These are phyloP conservation scores for Calonectria crousiana DNA, from an alignment of 2,329 filamentous ascomycete genomes.

Conservation along the genomic window DNA sequence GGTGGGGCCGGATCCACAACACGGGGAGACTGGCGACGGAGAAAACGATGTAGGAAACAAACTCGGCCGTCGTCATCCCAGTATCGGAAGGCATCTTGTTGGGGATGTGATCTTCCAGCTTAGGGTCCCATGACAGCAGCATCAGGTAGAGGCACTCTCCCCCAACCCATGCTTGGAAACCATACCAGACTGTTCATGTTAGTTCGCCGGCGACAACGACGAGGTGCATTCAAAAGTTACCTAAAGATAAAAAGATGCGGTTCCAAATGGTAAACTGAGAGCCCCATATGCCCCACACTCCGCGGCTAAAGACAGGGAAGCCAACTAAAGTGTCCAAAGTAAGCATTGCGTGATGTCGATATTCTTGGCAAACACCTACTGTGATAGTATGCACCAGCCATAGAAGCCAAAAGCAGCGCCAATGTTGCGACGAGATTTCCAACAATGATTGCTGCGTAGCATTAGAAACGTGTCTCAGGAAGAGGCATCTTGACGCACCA, in stretches of 20 bases:
- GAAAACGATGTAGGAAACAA: conserved; percentile 59
- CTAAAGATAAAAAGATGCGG: conserved; percentile 55
- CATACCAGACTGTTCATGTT: conserved; percentile 44
- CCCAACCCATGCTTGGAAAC: conserved; percentile 61
- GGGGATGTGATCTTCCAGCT: conserved; percentile 55
- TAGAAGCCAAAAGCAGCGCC: conserved; percentile 56
- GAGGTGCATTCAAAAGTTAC: conserved; percentile 40
- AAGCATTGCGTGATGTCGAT: neutral
- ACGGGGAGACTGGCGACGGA: conserved; percentile 56
- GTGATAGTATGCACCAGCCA: conserved; percentile 57
- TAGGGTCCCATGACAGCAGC: conserved; percentile 59
- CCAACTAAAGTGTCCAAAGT: conserved; percentile 40
- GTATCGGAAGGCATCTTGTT: conserved; percentile 56
- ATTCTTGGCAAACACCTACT: conserved; percentile 40
- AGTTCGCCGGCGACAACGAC: neutral
- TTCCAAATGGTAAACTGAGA: conserved; percentile 57
- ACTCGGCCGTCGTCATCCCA: conserved; percentile 58
- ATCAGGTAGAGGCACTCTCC: conserved; percentile 60
- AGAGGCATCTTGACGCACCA: conserved; percentile 37
- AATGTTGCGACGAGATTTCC: conserved; percentile 54
- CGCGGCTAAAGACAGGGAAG: conserved; percentile 55
- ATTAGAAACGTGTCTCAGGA: neutral
- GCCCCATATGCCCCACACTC: conserved; percentile 57
- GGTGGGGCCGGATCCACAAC: conserved; percentile 59
- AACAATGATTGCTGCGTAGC: conserved; percentile 47